phyloP scores from a whole-genome alignment of 768 basidiomycete species.

The Cytidiella melzeri region DNA sequence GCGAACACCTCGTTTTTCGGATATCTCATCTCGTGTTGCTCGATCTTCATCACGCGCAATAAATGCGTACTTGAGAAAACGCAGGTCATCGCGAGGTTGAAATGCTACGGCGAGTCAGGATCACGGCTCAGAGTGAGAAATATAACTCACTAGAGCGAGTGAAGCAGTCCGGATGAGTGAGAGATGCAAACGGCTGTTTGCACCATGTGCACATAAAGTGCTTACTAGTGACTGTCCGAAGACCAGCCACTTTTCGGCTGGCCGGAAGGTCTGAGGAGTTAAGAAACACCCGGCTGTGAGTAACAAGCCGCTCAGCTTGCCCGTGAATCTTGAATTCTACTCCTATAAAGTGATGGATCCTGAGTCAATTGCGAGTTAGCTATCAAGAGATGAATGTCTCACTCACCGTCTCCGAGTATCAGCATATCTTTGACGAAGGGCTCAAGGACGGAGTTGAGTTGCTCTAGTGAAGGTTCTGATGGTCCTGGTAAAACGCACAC shows the following conservation, averaged over 20 bases:
- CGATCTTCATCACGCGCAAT: too few relatives aligned
- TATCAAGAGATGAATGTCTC: background rate
- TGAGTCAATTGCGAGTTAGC: too few relatives aligned
- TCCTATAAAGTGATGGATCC: background rate
- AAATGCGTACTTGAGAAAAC: too few relatives aligned
- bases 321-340: background rate
- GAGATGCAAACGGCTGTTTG: too few relatives aligned
- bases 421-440: conserved; percentile 11
- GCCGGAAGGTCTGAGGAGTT: conserved; percentile 19
- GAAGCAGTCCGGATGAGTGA: too few relatives aligned
- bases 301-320: background rate
- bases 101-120: too few relatives aligned
- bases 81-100: too few relatives aligned
- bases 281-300: conserved; percentile 8
- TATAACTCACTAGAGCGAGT: too few relatives aligned
- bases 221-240: too few relatives aligned
- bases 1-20: conserved; percentile 13
- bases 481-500: conserved; percentile 21
- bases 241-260: conserved; percentile 15
- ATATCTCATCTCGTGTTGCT: conserved; percentile 15
- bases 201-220: too few relatives aligned
- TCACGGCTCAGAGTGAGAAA: too few relatives aligned
- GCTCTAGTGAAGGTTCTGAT: conserved; percentile 16
- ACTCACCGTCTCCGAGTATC: conserved; percentile 11
- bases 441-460: conserved; percentile 10